Base-by-base conservation (phyloP, 192 early-diverging fungal species). In the Rhizophagus sp. region DNA sequence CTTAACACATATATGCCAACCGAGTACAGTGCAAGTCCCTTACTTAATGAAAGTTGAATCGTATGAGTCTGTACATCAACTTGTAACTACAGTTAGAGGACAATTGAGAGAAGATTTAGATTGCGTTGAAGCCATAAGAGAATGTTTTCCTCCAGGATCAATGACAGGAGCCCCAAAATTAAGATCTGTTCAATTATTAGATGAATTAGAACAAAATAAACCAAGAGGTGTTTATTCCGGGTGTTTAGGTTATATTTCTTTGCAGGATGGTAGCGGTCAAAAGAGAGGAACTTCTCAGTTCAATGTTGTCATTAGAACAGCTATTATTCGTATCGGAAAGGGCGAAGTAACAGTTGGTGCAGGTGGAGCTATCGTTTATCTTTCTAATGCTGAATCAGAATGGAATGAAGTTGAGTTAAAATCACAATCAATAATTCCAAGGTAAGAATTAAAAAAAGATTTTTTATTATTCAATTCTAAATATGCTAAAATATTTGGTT, bases 111-210 rank as follows among this genome's bases (percentile, higher is more conserved):
- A 79, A 7, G 82, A 87, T 13, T 82, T 96, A 1, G 91, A 91
- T 64, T 85, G 85, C 36, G 91, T 96, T 0, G 90, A 91, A 36
- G 94, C 92, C 2, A 80, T 97, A 19, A 87, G 86, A 50, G 87
- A 88, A 13, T 93, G 93, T 63, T 99, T 99, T 73, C 97, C 97
- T 27, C 97, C 97, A 0, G 96, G 96, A 0, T 97, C 96, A 0
- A 98, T 99, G 97, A 99, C 98, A 0, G 98, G 98, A 9, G 98
- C 98, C 0, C 98, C 98, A 5, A 99, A 99, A 82, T 82, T 90
- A 11, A 89, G 98, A 57, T 95, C 95, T 0, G 87, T 96, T 49
- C 89, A 93, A 66, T 81, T 98, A 5, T 82, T 99, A 34, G 92
- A 94, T 50, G 78, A 83, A 13, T 88, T 97, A 69, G 96, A 98